Conservation (phyloP, 208 protist genomes). For the Tetramitus jugosus region DNA sequence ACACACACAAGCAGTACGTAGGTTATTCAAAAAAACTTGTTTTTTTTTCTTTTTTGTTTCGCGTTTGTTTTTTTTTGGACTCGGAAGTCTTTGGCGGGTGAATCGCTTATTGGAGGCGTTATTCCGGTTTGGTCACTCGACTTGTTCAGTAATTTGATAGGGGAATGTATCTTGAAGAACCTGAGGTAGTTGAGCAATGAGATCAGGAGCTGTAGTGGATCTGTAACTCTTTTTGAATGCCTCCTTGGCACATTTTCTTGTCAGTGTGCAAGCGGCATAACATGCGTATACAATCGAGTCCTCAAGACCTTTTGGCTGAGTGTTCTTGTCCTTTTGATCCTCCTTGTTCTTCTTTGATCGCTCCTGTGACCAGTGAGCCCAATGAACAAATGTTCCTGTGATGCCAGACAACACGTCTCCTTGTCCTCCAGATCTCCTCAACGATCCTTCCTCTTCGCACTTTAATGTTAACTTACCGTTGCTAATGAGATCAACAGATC, state of each 20-base stretch:
- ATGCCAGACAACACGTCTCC: constrained; percentile 28
- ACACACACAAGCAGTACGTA: no score
- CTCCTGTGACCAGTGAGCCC: not conserved
- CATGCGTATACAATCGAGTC: not conserved
- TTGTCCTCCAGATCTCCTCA: constrained; percentile 28
- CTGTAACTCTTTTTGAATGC: constrained; percentile 11
- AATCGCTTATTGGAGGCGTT: no score
- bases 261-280: constrained; percentile 17
- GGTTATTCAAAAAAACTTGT: no score
- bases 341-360: not conserved
- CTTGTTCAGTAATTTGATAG: no score
- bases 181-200: constrained; percentile 27
- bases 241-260: not conserved
- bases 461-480: constrained; percentile 9
- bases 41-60: no score
- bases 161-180: constrained; percentile 18
- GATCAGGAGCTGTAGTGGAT: constrained; percentile 20
- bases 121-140: no score
- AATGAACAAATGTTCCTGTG: constrained; percentile 19
- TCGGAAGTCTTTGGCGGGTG: no score
- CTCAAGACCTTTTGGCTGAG: not conserved
- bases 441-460: constrained; percentile 25
- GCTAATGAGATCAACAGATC: constrained; percentile 22
- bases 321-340: not conserved
- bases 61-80: no score